Base-by-base conservation (phyloP, 1,139 yeast genomes). In the Blastobotrys petasosporus region DNA sequence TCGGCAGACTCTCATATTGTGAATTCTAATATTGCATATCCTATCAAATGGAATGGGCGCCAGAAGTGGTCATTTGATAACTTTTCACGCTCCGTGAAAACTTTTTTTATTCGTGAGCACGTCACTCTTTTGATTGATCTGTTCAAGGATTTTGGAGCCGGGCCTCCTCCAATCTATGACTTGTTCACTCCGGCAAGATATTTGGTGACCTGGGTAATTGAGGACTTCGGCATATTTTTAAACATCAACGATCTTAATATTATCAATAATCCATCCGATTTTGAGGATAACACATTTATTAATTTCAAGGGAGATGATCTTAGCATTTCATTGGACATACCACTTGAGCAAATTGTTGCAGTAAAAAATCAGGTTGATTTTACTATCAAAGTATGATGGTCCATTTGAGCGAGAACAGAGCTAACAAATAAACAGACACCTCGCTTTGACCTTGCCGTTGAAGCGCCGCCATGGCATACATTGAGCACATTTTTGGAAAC, bases 381-480 rank as follows among this genome's bases (percentile, higher is more conserved):
- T 55, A 63, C 65, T 1, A 56, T 87, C 1, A 55, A 56, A 34
- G 59, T 54, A 49, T 39, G 56, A 39, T 4, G 8, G 2, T 9
- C 36, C 17, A 11, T 4, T 31, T 35, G 7, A 2, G 7, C 17
- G 23, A 2, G 4, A n/a, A 15, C 15, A 23, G 17, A 4, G 17
- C 23, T 16, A 31, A 32, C 30, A 2, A 20, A 32, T 25, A 29
- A 5, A 5, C 23, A 45, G 34, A 83, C 95, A 0, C 79, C 87
- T 0, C 66, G 66, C 44, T 79, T 87, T 54, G 76, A 81, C 45
- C 59, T 90, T 41, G 69, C 76, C 1, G 64, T 90, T 4, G 84
- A 81, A 50, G 78, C 94, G 0, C 97, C 97, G 0, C 83, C 92
- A 0, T 92, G 97, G 95, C 94, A 87, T 59, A 88, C 97, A 0